phyloP scores from a whole-genome alignment of 2,329 filamentous ascomycete species.

The Aspergillus calidoustus region DNA sequence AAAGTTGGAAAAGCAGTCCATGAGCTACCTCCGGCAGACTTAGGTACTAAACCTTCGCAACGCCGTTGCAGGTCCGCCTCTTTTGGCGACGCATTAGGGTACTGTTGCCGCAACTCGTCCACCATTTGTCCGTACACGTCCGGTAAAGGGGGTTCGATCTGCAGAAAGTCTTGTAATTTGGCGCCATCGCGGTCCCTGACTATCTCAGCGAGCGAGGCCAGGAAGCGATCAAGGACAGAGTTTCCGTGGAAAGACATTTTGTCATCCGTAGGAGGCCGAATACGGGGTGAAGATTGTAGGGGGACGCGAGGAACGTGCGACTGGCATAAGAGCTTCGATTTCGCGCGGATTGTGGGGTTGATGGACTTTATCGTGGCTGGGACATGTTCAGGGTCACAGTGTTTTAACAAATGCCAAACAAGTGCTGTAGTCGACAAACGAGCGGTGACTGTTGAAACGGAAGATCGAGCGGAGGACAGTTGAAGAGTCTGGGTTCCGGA shows the following conservation, averaged over 20 bases:
- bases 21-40: slow-evolving; percentile 66
- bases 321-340: slow-evolving; percentile 4
- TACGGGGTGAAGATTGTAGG: background rate
- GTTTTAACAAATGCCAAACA: background rate
- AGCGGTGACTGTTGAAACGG: background rate
- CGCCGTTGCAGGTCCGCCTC: slow-evolving; percentile 62
- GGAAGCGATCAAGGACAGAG: slow-evolving; percentile 70
- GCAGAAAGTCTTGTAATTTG: slow-evolving; percentile 70
- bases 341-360: background rate
- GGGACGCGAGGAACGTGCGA: background rate
- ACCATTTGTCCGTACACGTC: slow-evolving; percentile 71
- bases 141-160: slow-evolving; percentile 73
- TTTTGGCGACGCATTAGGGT: slow-evolving; percentile 53
- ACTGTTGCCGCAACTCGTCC: slow-evolving; percentile 66
- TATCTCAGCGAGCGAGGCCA: slow-evolving; percentile 65
- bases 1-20: slow-evolving; percentile 82
- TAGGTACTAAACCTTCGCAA: slow-evolving; percentile 67
- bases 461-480: background rate
- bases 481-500: background rate
- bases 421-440: background rate
- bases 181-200: slow-evolving; percentile 67
- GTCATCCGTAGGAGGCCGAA: slow-evolving; percentile 8
- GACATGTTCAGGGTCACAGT: background rate
- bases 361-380: background rate
- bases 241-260: slow-evolving; percentile 48